Evolutionary conservation across 129 eudicot genomes (phyloP).

Genomic region (Rutidosis leptorrhynchoides): DNA sequence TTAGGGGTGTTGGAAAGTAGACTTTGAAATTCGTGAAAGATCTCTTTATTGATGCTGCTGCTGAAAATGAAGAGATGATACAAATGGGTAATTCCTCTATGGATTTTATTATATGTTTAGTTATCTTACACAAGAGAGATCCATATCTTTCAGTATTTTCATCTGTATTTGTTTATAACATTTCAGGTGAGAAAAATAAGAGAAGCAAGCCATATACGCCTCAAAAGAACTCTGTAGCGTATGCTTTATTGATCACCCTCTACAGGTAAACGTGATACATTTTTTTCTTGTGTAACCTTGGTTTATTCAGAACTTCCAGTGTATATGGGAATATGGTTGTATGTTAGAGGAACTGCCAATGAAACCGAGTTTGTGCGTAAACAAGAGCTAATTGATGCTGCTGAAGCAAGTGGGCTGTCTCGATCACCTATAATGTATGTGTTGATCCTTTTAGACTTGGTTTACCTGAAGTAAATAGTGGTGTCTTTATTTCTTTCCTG

Average conservation of each 20-base stretch:
- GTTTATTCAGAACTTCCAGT: not conserved
- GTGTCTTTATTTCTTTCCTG: constrained; percentile 4
- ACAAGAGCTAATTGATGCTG: constrained; percentile 80
- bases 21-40: constrained; percentile 68
- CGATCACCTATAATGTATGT: constrained; percentile 75
- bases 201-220: constrained; percentile 64
- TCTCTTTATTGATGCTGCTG: constrained; percentile 53
- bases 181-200: constrained; percentile 48
- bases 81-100: constrained; percentile 41
- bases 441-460: not conserved
- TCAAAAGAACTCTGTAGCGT: constrained; percentile 87
- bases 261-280: constrained; percentile 47
- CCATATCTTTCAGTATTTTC: not conserved
- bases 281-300: not conserved
- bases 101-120: not conserved
- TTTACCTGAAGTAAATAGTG: constrained; percentile 5
- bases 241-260: constrained; percentile 77
- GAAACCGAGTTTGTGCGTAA: constrained; percentile 78
- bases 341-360: constrained; percentile 45
- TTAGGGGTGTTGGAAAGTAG: constrained; percentile 94
- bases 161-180: constrained; percentile 10
- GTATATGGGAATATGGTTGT: constrained; percentile 2
- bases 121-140: constrained; percentile 9
- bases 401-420: constrained; percentile 97
- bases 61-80: constrained; percentile 46